A percentile compares a stretch with the other conserved stretches of the same genome.
phyloP scores from a whole-genome alignment of 176 grass and related monocot genomes.

The Musa troglodytarum region DNA sequence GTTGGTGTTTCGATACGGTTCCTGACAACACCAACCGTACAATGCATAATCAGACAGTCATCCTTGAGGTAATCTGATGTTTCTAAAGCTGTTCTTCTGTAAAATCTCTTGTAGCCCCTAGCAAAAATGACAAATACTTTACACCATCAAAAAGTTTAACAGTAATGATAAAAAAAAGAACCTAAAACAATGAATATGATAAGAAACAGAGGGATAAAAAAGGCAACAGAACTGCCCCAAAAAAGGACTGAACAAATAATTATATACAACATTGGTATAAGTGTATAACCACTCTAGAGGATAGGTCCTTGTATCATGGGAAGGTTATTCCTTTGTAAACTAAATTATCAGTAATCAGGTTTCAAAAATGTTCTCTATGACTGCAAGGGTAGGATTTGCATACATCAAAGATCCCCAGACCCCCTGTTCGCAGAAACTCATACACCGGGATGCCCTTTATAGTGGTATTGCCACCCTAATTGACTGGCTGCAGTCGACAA shows the following conservation, averaged over 20 bases:
- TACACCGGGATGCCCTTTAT: too few species aligned
- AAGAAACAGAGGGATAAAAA: too few species aligned
- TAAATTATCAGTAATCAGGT: too few species aligned
- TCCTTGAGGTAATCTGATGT: constrained; percentile 62
- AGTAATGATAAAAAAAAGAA: constrained; percentile 1
- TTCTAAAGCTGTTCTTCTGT: constrained; percentile 62
- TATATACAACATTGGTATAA: too few species aligned
- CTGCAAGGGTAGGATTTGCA: too few species aligned
- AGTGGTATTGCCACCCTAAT: neutral
- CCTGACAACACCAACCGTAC: constrained; percentile 81
- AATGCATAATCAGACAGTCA: constrained; percentile 64
- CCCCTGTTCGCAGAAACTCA: too few species aligned
- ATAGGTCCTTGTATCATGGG: too few species aligned
- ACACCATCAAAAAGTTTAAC: neutral
- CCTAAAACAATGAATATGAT: neutral
- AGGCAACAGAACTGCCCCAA: neutral
- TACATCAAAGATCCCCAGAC: too few species aligned
- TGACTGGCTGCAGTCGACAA: neutral
- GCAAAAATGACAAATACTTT: constrained; percentile 2
- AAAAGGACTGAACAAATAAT: neutral
- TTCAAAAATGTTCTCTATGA: too few species aligned
- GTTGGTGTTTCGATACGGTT: constrained; percentile 57
- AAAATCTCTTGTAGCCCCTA: constrained; percentile 94
- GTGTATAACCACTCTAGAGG: too few species aligned
- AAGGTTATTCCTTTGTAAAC: too few species aligned